Conservation (phyloP, 1,139 yeast genomes). For the Debaryomyces singareniensis region DNA sequence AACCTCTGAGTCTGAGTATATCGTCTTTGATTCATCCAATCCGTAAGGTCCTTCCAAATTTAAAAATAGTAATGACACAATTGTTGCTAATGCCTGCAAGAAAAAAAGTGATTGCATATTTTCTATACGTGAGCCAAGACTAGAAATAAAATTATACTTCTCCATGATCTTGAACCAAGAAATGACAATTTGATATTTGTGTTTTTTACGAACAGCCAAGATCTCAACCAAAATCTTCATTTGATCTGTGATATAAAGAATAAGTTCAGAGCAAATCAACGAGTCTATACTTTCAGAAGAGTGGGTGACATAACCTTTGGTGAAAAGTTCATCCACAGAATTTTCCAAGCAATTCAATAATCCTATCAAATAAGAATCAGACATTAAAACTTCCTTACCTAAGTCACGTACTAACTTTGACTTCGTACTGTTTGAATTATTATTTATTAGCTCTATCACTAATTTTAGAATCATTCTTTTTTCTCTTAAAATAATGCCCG, state of each 20-base stretch:
- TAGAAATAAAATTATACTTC: conserved; percentile 31
- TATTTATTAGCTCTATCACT: conserved; percentile 30
- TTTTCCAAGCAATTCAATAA: conserved; percentile 5
- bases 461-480: conserved; percentile 38
- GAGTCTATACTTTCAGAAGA: conserved; percentile 15
- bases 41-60: conserved; percentile 48
- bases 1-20: conserved; percentile 33
- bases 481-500: conserved; percentile 36
- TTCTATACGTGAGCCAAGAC: conserved; percentile 20
- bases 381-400: conserved; percentile 27
- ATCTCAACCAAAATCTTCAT: conserved; percentile 42
- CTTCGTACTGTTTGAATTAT: conserved; percentile 24
- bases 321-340: conserved; percentile 5
- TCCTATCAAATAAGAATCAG: conserved; percentile 4
- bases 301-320: conserved; percentile 9
- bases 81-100: conserved; percentile 42
- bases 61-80: conserved; percentile 44
- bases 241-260: conserved; percentile 31
- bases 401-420: conserved; percentile 31
- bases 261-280: conserved; percentile 26
- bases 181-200: conserved; percentile 23
- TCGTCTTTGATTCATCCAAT: conserved; percentile 15
- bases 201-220: conserved; percentile 25
- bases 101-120: conserved; percentile 32
- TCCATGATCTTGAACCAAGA: conserved; percentile 57